phyloP scores from a whole-genome alignment of 495 filamentous ascomycete genomes.

The Xylaria nigripes region DNA sequence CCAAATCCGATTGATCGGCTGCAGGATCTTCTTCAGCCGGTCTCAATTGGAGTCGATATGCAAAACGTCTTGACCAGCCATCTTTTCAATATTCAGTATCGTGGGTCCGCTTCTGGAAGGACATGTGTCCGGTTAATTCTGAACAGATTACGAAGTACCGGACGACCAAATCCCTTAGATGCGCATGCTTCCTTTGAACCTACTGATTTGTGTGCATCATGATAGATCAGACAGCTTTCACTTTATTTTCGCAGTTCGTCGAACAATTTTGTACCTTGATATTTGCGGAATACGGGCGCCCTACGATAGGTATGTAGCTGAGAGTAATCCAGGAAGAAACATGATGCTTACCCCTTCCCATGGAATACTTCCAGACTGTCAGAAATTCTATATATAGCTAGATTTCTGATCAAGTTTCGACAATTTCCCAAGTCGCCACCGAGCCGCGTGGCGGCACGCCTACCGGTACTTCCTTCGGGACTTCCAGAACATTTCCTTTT shows the following conservation, averaged over 20 bases:
- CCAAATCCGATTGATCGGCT: background rate
- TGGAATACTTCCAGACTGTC: background rate
- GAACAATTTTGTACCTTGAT: no score
- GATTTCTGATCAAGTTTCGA: background rate
- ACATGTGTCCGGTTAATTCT: no score
- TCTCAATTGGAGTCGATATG: background rate
- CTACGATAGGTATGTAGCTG: background rate
- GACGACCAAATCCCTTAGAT: no score
- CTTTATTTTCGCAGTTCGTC: no score
- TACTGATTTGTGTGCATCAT: no score
- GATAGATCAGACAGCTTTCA: no score
- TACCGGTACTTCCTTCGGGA: background rate
- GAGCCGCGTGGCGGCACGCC: background rate
- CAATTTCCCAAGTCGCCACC: background rate
- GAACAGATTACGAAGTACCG: no score
- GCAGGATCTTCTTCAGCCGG: background rate
- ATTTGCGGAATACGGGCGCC: no score
- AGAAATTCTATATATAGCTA: background rate
- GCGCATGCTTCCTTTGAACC: no score
- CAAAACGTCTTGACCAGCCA: background rate
- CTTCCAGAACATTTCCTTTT: constrained; percentile 12
- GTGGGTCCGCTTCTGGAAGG: no score
- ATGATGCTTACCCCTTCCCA: background rate
- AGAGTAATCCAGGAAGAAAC: background rate
- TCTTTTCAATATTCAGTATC: no score